Evolutionary conservation across 1,139 yeast species (phyloP).

Genomic region (Hemisphaericaspora xylofermentans): DNA sequence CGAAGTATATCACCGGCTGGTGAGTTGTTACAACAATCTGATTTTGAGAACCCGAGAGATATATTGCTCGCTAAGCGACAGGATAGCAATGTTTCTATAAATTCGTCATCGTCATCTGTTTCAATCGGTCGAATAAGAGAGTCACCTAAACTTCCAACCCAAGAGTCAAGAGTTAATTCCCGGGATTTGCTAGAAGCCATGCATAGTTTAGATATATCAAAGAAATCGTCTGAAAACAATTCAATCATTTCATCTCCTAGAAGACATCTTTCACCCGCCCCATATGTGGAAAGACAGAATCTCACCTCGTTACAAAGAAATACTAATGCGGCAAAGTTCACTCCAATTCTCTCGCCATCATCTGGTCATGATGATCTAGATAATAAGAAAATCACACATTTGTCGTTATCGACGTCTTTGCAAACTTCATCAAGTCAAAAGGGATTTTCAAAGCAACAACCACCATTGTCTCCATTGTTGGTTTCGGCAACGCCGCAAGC

Average conservation of each 20-base stretch:
- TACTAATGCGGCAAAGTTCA: constrained; percentile 11
- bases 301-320: constrained; percentile 59
- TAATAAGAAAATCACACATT: constrained; percentile 13
- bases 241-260: constrained; percentile 50
- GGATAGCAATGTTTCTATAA: constrained; percentile 13
- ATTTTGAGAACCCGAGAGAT: constrained; percentile 42
- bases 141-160: constrained; percentile 18
- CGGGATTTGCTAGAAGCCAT: constrained; percentile 30
- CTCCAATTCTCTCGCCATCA: constrained; percentile 15
- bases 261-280: constrained; percentile 55
- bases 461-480: constrained; percentile 80
- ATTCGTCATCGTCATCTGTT: constrained; percentile 14
- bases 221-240: constrained; percentile 21
- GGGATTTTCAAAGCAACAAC: constrained; percentile 31
- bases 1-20: constrained; percentile 29
- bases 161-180: constrained; percentile 14
- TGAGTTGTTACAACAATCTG: constrained; percentile 39
- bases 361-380: constrained; percentile 10
- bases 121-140: constrained; percentile 9
- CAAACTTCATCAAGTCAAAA: constrained; percentile 12
- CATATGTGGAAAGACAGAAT: constrained; percentile 46
- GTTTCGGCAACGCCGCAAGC: constrained; percentile 58
- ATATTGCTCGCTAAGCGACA: constrained; percentile 21
- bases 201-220: constrained; percentile 28
- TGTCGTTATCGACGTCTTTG: constrained; percentile 13